Percentiles rank a stretch among this genome's conserved stretches.
Conservation (phyloP, 768 basidiomycete species). For the Fistulinella prunicolor region DNA sequence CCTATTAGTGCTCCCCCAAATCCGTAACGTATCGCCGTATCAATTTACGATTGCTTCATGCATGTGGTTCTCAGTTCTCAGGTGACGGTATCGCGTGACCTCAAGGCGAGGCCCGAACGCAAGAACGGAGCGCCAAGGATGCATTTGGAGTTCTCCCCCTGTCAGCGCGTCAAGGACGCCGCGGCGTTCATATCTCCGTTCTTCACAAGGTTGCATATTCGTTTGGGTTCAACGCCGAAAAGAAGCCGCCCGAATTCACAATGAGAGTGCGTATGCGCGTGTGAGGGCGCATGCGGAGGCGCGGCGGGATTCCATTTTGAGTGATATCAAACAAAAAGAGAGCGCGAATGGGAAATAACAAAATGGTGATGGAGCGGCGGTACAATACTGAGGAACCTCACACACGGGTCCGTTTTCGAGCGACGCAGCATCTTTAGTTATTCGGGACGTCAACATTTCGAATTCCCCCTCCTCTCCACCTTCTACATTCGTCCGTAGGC, state of each 20-base stretch:
- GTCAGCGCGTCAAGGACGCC: conserved; percentile 3
- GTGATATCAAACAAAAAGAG: background rate
- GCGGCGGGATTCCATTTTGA: conserved; percentile 8
- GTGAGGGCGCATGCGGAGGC: conserved; percentile 9
- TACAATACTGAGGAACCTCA: too few relatives aligned
- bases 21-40: background rate
- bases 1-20: conserved; percentile 4
- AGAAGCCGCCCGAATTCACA: conserved; percentile 10
- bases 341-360: background rate
- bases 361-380: background rate
- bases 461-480: background rate
- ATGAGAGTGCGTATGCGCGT: background rate
- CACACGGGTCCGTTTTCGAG: too few relatives aligned
- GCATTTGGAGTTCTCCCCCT: conserved; percentile 1
- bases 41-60: conserved; percentile 1
- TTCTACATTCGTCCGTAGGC: background rate
- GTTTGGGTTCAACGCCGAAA: conserved; percentile 13
- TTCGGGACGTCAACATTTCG: conserved; percentile 5
- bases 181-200: conserved; percentile 15
- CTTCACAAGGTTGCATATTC: conserved; percentile 2
- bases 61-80: conserved; percentile 2
- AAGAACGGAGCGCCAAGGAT: conserved; percentile 7
- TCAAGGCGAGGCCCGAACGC: conserved; percentile 1
- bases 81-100: conserved; percentile 2
- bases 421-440: too few relatives aligned